Conservation (phyloP, 140 eudicot species). For the Bidens hawaiensis region DNA sequence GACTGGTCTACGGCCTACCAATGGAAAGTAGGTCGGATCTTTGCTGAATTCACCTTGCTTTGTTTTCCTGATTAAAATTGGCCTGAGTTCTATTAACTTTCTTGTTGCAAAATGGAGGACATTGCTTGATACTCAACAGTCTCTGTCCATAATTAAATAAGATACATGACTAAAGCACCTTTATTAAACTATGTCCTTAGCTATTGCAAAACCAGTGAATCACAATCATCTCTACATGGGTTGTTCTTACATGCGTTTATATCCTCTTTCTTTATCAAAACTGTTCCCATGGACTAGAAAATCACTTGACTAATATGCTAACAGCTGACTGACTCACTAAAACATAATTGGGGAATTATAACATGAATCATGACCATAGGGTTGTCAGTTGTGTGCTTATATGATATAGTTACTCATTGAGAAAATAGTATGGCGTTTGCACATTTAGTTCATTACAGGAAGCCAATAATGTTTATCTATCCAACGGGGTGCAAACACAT, state of each 20-base stretch:
- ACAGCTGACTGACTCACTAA: not conserved
- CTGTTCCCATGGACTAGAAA: not conserved
- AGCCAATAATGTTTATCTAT: no score
- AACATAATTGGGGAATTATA: not conserved
- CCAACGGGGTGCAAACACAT: no score
- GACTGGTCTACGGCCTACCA: not conserved
- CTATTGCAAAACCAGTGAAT: not conserved
- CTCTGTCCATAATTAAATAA: not conserved
- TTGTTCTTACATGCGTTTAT: not conserved
- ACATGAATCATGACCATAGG: not conserved
- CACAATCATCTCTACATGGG: not conserved
- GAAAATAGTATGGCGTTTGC: not conserved
- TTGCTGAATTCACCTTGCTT: not conserved
- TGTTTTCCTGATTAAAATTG: not conserved
- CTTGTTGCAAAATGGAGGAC: not conserved
- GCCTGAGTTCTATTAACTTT: not conserved
- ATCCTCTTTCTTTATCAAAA: not conserved
- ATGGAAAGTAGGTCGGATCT: not conserved
- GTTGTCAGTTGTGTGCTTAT: slow-evolving; percentile 16
- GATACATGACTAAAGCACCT: not conserved
- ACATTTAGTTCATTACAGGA: not conserved
- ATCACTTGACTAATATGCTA: not conserved
- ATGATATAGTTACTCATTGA: not conserved
- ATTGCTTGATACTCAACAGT: slow-evolving; percentile 2
- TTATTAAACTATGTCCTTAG: not conserved